Evolutionary conservation across 2,329 filamentous ascomycete species (phyloP), one percentile per base, ranked within the genome.

Genomic region (Pseudocercospora musae): DNA sequence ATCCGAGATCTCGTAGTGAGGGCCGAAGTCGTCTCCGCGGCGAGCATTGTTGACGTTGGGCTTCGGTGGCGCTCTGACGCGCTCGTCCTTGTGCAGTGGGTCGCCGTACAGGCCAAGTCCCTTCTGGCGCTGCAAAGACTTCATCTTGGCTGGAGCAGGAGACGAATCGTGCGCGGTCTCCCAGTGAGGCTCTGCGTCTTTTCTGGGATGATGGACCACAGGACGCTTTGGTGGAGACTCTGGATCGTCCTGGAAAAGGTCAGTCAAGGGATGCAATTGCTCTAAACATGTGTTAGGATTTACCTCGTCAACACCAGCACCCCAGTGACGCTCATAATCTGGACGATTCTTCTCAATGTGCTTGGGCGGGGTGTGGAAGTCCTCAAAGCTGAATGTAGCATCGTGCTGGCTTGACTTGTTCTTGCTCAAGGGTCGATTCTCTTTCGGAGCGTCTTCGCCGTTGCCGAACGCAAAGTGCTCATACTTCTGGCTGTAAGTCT

Each of bases 281-380:
- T 71, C 66, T 37, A 65, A 67, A 67, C 48, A 67, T 63, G 48
- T 55, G 11, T 40, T 13, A 29, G 21, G 52, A 75, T 75, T 67
- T 60, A 79, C 79, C 74, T 89, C 85, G 63, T 92, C 88, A 53
- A 89, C 87, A 69, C 88, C 89, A 86, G 91, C 96, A 63, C 82
- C 84, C 74, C 88, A 87, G 75, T 95, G 89, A 59, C 90, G 89
- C 63, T 88, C 84, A 64, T 95, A 87, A 72, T 92, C 86, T 42
- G 83, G 80, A 63, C 87, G 84, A 58, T 84, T 75, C 75, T 89
- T 90, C 50, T 82, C 79, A 4, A 84, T 82, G 53, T 85, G 81
- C 81, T 96, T 96, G 67, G 89, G 84, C 0, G 94, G 94, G 0
- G 93, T 96, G 15, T 81, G 80, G 71, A 96, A 96, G 77, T 96